Base-by-base conservation (phyloP, 2,329 filamentous ascomycete genomes). In the Colletotrichum echinochloae region DNA sequence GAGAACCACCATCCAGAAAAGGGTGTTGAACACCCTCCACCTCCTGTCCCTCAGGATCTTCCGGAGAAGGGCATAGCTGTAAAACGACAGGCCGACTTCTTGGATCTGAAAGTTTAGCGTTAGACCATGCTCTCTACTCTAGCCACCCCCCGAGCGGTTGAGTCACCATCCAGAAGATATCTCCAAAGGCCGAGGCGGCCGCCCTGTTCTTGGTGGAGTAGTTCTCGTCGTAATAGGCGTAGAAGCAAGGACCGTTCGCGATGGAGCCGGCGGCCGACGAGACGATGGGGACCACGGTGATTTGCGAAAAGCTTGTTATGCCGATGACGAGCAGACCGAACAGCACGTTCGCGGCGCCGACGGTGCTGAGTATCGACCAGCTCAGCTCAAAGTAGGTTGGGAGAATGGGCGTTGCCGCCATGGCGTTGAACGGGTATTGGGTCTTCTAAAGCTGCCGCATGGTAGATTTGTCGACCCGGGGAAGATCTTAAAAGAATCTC, bases 1-100 rank as follows among this genome's bases (percentile, higher is more conserved):
- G 1, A 84, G 79, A 44, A 91, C 79, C 72, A 91, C 87, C 4
- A 84, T 85, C 72, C 88, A 90, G 73, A 90, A 87, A 5, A 90
- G 82, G 4, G 77, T 76, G 48, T 85, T 81, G 69, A 88, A 89
- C 4, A 86, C 78, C 2, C 81, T 77, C 71, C 78, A 77, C 20
- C 75, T 75, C n/a, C 73, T 74, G 60, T 84, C 82, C 66, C 82
- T 83, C 0, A 89, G 78, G n/a, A 88, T 82, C 35, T 84, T 82
- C 20, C 81, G 83, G 0, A 89, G 80, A 65, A 87, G 87, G 44
- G 86, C 80, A 74, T 87, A 88, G 65, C 86, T 87, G 62, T 84
- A 84, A 60, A 84, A 82, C 0, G 82, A 83, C 37, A 84, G 62
- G 0, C 82, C 82, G 4, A 81, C 82, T 76, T 84, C 83, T 76